phyloP scores from a whole-genome alignment of 192 early-diverging fungal species.

The Podochytrium sp. region DNA sequence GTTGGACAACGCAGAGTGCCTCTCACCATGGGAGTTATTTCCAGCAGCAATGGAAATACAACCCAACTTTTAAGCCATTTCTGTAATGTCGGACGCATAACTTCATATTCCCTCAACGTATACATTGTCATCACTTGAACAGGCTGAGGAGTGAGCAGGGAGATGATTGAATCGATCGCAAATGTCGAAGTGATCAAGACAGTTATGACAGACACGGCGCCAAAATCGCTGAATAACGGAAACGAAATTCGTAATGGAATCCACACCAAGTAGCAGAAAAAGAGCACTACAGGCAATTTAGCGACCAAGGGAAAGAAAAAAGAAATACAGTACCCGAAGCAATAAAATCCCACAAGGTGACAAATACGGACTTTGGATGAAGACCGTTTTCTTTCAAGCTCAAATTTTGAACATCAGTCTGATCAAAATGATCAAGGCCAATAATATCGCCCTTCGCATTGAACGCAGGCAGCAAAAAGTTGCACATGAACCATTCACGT shows the following conservation, averaged over 20 bases:
- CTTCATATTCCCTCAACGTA: constrained; percentile 7
- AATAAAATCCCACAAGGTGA: background rate
- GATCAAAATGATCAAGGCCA: background rate
- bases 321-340: background rate
- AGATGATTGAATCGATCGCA: background rate
- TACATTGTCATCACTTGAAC: background rate
- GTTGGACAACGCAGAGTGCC: background rate
- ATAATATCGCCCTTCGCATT: background rate
- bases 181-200: background rate
- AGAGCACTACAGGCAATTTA: background rate
- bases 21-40: background rate
- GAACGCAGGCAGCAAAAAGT: background rate
- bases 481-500: too few relatives aligned
- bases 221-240: background rate
- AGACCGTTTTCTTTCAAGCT: constrained; percentile 1
- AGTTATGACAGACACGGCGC: background rate
- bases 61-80: background rate
- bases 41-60: background rate
- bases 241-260: background rate
- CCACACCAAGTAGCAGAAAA: background rate
- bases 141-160: constrained; percentile 1
- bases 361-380: constrained; percentile 2
- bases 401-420: background rate
- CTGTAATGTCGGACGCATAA: background rate
- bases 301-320: background rate